These are phyloP conservation scores for Raphanus sativus DNA, from an alignment of 345 rosid genomes.

Conservation along the genomic window DNA sequence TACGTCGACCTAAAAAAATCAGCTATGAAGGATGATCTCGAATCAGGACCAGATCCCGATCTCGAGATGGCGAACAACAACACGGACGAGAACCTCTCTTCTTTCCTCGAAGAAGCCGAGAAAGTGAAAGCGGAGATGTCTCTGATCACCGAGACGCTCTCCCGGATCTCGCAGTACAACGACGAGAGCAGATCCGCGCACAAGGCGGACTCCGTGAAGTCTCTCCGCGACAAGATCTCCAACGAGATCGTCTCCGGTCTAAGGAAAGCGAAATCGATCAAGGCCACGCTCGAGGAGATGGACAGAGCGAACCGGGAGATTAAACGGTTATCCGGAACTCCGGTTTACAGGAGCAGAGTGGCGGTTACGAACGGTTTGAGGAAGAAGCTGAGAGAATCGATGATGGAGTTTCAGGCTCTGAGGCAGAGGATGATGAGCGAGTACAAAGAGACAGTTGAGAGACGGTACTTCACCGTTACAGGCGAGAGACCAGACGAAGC, in stretches of 20 bases:
- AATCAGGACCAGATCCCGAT: constrained; percentile 70
- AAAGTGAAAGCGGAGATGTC: constrained; percentile 79
- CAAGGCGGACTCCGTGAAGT: constrained; percentile 69
- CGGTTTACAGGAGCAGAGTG: constrained; percentile 68
- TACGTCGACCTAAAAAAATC: constrained; percentile 89
- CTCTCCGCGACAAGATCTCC: constrained; percentile 65
- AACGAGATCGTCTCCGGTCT: constrained; percentile 64
- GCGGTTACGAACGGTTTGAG: constrained; percentile 84
- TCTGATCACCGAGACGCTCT: constrained; percentile 60
- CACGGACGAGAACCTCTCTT: constrained; percentile 64
- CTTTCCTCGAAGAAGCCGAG: constrained; percentile 92
- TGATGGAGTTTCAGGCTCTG: constrained; percentile 91
- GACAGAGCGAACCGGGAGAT: constrained; percentile 76
- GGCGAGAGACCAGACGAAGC: constrained; percentile 85
- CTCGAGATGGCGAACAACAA: constrained; percentile 57
- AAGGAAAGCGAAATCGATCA: constrained; percentile 60
- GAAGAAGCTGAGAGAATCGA: constrained; percentile 79
- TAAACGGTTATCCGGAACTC: constrained; percentile 79
- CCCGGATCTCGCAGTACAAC: constrained; percentile 57
- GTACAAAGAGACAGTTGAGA: constrained; percentile 82
- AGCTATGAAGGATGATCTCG: constrained; percentile 89
- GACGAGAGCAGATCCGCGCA: constrained; percentile 85
- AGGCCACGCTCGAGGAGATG: constrained; percentile 79
- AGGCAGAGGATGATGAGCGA: constrained; percentile 92
- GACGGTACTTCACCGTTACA: constrained; percentile 92